These are phyloP conservation scores for Arabidopsis lyrata DNA, from an alignment of 441 rosid genomes.

Conservation along the genomic window DNA sequence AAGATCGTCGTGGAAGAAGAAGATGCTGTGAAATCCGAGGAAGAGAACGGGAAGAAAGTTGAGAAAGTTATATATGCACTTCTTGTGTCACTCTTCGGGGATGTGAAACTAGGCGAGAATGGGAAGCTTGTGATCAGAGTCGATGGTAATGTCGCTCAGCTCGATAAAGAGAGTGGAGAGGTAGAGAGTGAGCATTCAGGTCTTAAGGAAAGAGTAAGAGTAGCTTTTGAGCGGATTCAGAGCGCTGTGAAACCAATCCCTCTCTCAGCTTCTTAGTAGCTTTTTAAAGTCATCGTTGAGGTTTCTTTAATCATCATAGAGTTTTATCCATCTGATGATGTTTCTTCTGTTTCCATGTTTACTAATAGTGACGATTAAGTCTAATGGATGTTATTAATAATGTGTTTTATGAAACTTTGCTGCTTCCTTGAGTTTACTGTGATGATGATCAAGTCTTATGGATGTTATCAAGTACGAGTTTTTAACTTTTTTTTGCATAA, in stretches of 20 bases:
- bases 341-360: constrained; percentile 12
- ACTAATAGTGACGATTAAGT: constrained; percentile 3
- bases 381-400: constrained; percentile 16
- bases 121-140: constrained; percentile 77
- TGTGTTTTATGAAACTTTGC: constrained; percentile 10
- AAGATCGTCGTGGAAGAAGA: constrained; percentile 67
- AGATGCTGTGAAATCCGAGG: constrained; percentile 60
- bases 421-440: constrained; percentile 20
- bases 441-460: background rate
- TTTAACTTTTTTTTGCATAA: background rate
- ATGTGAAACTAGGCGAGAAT: constrained; percentile 78
- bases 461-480: background rate
- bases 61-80: constrained; percentile 81
- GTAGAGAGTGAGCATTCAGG: constrained; percentile 89
- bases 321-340: background rate
- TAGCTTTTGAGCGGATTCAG: constrained; percentile 71
- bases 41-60: constrained; percentile 75
- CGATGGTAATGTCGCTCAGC: constrained; percentile 79
- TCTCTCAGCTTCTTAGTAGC: constrained; percentile 48
- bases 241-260: constrained; percentile 84
- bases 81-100: constrained; percentile 88
- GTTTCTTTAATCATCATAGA: constrained; percentile 2
- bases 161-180: constrained; percentile 81
- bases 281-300: background rate
- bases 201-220: constrained; percentile 78